These are phyloP conservation scores for Vachellia pachyceras DNA, from an alignment of 306 rosid genomes.

Conservation along the genomic window DNA sequence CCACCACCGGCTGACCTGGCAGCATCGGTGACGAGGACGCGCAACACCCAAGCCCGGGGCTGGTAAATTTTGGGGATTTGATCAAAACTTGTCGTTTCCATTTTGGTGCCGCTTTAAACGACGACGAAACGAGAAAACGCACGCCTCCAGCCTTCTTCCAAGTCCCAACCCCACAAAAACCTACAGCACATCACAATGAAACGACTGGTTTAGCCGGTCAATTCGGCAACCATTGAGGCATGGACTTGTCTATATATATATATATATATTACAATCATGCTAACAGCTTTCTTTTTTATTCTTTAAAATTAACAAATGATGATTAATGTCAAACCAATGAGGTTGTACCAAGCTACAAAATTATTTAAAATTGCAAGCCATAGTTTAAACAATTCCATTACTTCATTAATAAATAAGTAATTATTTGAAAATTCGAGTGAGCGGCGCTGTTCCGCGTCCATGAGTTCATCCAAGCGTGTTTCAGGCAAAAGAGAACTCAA, in stretches of 20 bases:
- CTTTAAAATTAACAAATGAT: background rate
- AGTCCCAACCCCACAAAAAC: background rate
- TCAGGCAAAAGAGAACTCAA: background rate
- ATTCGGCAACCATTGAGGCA: slow-evolving; percentile 42
- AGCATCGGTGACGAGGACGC: slow-evolving; percentile 36
- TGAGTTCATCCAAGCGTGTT: slow-evolving; percentile 39
- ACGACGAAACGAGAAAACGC: background rate
- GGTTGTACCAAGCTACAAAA: slow-evolving; percentile 9
- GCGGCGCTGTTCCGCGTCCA: background rate
- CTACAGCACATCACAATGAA: background rate
- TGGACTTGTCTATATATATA: background rate
- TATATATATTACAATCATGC: slow-evolving; percentile 3
- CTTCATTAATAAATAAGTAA: background rate
- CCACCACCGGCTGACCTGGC: background rate
- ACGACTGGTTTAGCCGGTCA: slow-evolving; percentile 31
- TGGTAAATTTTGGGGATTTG: background rate
- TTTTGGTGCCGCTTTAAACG: background rate
- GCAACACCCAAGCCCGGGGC: background rate
- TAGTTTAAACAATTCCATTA: slow-evolving; percentile 1
- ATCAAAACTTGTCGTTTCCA: background rate
- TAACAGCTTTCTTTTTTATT: slow-evolving; percentile 7
- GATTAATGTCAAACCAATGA: background rate
- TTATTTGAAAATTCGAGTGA: background rate
- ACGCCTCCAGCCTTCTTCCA: background rate
- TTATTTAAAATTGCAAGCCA: background rate